Evolutionary conservation across 768 basidiomycete genomes (phyloP).

Genomic region (Leccinum aurantiacum): DNA sequence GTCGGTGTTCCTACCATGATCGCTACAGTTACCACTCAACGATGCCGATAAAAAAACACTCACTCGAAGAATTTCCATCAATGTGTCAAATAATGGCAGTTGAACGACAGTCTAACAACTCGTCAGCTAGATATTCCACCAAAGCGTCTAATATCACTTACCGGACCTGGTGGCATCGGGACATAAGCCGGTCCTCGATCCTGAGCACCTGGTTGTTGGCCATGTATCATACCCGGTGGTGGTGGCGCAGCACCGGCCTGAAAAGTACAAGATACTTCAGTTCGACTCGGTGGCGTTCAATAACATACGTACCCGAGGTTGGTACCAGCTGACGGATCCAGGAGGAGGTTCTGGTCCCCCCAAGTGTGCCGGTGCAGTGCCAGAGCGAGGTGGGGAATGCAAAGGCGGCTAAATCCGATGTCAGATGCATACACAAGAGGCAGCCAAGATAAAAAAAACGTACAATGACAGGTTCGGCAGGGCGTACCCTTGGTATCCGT

Average conservation of each 20-base stretch:
- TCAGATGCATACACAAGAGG: slow-evolving; percentile 7
- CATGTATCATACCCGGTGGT: slow-evolving; percentile 23
- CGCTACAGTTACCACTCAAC: slow-evolving; percentile 9
- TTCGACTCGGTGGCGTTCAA: neutral
- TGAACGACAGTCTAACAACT: slow-evolving; percentile 54
- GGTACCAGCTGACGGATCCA: slow-evolving; percentile 27
- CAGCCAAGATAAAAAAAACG: neutral
- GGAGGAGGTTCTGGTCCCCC: slow-evolving; percentile 18
- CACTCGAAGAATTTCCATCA: slow-evolving; percentile 69
- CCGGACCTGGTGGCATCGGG: slow-evolving; percentile 54
- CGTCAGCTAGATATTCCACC: slow-evolving; percentile 3
- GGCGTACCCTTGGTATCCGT: no score
- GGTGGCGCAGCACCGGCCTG: slow-evolving; percentile 27
- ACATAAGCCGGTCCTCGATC: slow-evolving; percentile 36
- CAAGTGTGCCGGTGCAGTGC: slow-evolving; percentile 24
- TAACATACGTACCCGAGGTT: slow-evolving; percentile 18
- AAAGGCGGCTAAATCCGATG: slow-evolving; percentile 19
- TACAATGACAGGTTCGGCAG: no score
- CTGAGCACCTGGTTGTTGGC: slow-evolving; percentile 23
- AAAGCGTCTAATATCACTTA: slow-evolving; percentile 33
- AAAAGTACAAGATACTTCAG: neutral
- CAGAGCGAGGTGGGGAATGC: slow-evolving; percentile 23
- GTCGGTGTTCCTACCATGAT: slow-evolving; percentile 63
- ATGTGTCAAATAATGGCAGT: slow-evolving; percentile 65
- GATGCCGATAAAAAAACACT: slow-evolving; percentile 18